Evolutionary conservation across 768 basidiomycete species (phyloP), one percentile per base, ranked within the genome.

Genomic region (Auriscalpium vulgare): DNA sequence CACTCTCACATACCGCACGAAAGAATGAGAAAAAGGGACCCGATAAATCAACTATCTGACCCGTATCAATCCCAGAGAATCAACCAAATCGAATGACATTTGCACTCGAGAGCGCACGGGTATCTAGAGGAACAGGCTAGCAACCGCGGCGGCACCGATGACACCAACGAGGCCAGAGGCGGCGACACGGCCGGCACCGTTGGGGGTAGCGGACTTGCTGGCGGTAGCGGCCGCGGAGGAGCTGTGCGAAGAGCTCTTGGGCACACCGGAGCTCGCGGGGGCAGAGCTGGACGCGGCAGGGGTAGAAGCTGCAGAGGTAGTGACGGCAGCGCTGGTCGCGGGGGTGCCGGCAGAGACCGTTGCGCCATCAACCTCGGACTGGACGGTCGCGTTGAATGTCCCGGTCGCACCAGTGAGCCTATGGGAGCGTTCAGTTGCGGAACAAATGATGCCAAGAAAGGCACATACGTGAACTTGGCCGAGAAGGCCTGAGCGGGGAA

Each of bases 391-490:
- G 66, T 75, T 84, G 75, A 91, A 94, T 0, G 65, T 65, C 36
- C 91, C 91, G 3, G 75, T 78, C 91, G 91, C 91, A 55, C 75
- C 71, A n/a, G 69, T 62, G 66, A 93, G 60, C 8, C 87, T 90
- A 59, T 47, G 29, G 29, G 29, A 3, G 29, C 5, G 29, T 29
- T 29, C 29, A 29, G 29, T 29, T 3, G 29, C 52, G 21, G 23
- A 46, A 40, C n/a, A n/a, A 21, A 55, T 21, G 44, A 54, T 23
- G 14, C 38, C 53, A 16, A 55, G 10, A 5, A 1, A 11, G 19
- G 2, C 7, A 72, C 84, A 60, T 65, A 91, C 90, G 73, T 73
- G 75, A 91, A 93, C 63, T 79, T 80, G 60, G 91, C 79, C 8
- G 89, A 90, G 76, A 91, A 95, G 0, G 88, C 82, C 59, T 85